phyloP scores from a whole-genome alignment of 208 protist genomes.

The Trypanosoma conorhini region DNA sequence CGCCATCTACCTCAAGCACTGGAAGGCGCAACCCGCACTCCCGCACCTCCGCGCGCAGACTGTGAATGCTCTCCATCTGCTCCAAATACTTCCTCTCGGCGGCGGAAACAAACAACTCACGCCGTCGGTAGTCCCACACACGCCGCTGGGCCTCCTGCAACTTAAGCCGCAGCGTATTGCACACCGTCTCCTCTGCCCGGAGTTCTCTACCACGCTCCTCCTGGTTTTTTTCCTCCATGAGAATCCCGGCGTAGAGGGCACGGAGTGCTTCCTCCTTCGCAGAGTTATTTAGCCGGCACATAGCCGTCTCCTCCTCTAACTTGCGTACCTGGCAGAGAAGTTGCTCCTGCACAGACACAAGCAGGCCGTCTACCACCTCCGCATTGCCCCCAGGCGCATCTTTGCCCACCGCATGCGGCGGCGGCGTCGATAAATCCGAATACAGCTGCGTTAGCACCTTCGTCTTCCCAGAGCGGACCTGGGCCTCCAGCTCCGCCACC shows the following conservation, averaged over 20 bases:
- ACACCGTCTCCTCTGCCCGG: not conserved
- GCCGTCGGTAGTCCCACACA: conserved; percentile 5
- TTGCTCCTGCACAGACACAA: not conserved
- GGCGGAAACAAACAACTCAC: not conserved
- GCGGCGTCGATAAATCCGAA: not conserved
- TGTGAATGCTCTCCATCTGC: conserved; percentile 10
- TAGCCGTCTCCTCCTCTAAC: not conserved
- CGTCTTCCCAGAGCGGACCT: not conserved
- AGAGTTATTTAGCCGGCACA: not conserved
- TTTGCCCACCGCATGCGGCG: not conserved
- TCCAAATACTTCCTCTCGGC: conserved; percentile 15
- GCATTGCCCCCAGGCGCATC: too few relatives aligned
- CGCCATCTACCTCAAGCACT: not conserved
- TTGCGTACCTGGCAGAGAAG: conserved; percentile 2
- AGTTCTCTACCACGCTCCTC: not conserved
- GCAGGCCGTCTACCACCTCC: too few relatives aligned
- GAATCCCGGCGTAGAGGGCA: conserved; percentile 5
- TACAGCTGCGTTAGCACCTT: not conserved
- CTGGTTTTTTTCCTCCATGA: conserved; percentile 4
- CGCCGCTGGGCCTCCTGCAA: conserved; percentile 8
- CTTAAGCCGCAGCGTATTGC: conserved; percentile 15
- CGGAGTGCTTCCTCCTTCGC: conserved; percentile 5
- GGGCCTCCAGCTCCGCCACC: conserved; percentile 1
- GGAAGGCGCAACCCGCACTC: conserved; percentile 5
- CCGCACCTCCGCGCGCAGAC: not conserved